Base-by-base conservation (phyloP, 176 grass and related monocot species). In the Chrysopogon serrulatus region DNA sequence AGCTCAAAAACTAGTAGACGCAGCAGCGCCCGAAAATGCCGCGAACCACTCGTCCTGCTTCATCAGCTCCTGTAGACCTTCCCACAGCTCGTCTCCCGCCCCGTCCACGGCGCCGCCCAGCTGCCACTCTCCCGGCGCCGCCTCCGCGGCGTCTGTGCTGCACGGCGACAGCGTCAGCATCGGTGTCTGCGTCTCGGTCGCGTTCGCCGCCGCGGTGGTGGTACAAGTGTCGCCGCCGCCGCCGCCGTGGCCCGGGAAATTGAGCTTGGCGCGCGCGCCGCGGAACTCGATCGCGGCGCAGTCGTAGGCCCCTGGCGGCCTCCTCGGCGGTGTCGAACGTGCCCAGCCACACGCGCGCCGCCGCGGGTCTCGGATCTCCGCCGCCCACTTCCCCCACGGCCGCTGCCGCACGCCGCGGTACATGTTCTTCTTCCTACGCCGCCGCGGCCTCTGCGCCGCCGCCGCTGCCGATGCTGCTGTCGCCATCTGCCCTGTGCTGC, bases 381-480 rank as follows among this genome's bases (percentile, higher is more conserved):
- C 91, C 2, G 93, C 93, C 96, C 93, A 98, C 39, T 95, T 98
- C 10, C 96, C 96, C 93, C 96, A 98, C 27, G 92, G 92, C 60
- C 96, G 74, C 77, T 92, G 96, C 72, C 96, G 90, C 69, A 99
- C 93, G 84, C 96, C 96, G 68, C 93, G 83, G 87, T 95, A 98
- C 80, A 79, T 68, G 79, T 74, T 94, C 86, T 78, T 94, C 88
- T 86, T 97, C 69, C 31, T 23, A 31, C 74, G 44, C 83, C 82
- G 65, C 35, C 78, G 54, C 80, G 64, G 47, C 63, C n/a, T 65
- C 69, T 70, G 39, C 39, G 9, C 0, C 24, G 11, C 57, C 43
- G 36, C 83, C 14, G n/a, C 42, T 0, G 83, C 31, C 5, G 77
- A 31, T 0, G 59, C 27, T 5, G 36, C 35, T 13, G 68, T 13